Percentiles rank a stretch among this genome's conserved stretches.
Evolutionary conservation across 1,284 basidiomycete genomes (phyloP).

Genomic region (Naganishia albida): DNA sequence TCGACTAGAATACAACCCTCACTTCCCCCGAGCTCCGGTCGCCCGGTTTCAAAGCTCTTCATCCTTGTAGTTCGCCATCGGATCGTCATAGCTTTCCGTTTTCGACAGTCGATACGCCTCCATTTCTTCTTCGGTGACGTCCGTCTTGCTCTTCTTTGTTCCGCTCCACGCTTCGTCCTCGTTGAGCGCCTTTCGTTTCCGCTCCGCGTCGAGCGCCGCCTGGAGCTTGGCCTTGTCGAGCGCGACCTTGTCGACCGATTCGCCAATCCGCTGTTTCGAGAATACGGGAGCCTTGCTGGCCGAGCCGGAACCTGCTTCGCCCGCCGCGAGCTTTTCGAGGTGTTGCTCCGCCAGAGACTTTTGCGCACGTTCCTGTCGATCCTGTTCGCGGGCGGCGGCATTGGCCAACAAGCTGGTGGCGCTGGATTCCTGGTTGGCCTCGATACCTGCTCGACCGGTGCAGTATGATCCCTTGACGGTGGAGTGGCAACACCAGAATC

Average conservation of each 20-base stretch:
- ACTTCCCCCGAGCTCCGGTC: neutral
- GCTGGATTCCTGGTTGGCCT: conserved; percentile 70
- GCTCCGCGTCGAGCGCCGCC: conserved; percentile 73
- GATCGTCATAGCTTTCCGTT: conserved; percentile 50
- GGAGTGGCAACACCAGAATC: conserved; percentile 93
- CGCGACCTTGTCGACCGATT: conserved; percentile 64
- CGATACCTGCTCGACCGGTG: conserved; percentile 82
- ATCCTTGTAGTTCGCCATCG: conserved; percentile 55
- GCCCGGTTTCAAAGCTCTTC: conserved; percentile 29
- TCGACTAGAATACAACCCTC: conserved; percentile 10
- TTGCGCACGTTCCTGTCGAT: conserved; percentile 42
- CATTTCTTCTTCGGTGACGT: conserved; percentile 87
- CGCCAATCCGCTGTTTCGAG: conserved; percentile 65
- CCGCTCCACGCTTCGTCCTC: conserved; percentile 58
- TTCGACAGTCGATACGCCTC: conserved; percentile 57
- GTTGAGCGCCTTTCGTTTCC: conserved; percentile 67
- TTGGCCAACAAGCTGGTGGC: conserved; percentile 66
- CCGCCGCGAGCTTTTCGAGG: conserved; percentile 44
- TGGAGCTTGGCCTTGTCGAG: conserved; percentile 69
- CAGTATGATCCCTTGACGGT: conserved; percentile 85
- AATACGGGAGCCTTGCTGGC: conserved; percentile 58
- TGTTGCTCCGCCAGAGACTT: conserved; percentile 52
- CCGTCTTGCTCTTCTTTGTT: conserved; percentile 56
- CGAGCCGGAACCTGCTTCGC: conserved; percentile 55
- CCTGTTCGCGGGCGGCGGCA: conserved; percentile 44